Evolutionary conservation across 2,329 filamentous ascomycete species (phyloP).

Genomic region (Venturia effusa): DNA sequence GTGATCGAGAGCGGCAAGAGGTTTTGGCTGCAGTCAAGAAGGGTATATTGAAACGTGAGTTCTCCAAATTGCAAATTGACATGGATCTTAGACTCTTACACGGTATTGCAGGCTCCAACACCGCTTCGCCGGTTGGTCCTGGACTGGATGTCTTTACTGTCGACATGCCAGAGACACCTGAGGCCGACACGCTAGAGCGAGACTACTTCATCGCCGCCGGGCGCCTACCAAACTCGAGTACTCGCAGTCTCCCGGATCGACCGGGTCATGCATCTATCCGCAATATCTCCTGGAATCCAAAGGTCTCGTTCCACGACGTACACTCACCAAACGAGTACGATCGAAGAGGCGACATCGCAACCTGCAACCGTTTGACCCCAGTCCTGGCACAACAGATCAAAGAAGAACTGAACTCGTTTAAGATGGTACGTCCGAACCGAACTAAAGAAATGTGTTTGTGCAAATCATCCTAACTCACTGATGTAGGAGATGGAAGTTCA

Average conservation of each 20-base stretch:
- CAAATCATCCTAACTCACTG: slow-evolving; percentile 27
- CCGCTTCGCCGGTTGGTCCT: slow-evolving; percentile 51
- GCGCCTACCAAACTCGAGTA: slow-evolving; percentile 57
- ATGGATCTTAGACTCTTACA: background rate
- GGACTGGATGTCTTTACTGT: slow-evolving; percentile 43
- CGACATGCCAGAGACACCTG: slow-evolving; percentile 79
- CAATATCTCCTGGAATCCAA: slow-evolving; percentile 70
- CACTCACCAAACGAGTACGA: slow-evolving; percentile 96
- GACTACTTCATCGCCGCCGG: slow-evolving; percentile 82
- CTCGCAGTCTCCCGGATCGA: slow-evolving; percentile 70
- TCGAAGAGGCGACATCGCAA: slow-evolving; percentile 88
- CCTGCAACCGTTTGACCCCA: slow-evolving; percentile 92
- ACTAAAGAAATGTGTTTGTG: background rate
- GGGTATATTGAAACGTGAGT: slow-evolving; percentile 84
- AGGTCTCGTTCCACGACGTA: slow-evolving; percentile 90
- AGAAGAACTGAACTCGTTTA: slow-evolving; percentile 98
- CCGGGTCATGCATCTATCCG: slow-evolving; percentile 66
- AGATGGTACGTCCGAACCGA: slow-evolving; percentile 63
- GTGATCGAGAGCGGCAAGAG: slow-evolving; percentile 82
- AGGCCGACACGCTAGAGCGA: slow-evolving; percentile 65
- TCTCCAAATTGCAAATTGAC: background rate
- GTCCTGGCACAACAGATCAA: slow-evolving; percentile 99
- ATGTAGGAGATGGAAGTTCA: slow-evolving; percentile 97
- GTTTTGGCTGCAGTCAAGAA: slow-evolving; percentile 87
- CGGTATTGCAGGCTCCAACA: slow-evolving; percentile 32